phyloP scores from a whole-genome alignment of 2,329 filamentous ascomycete genomes.

The Chaetothyriales sp. region DNA sequence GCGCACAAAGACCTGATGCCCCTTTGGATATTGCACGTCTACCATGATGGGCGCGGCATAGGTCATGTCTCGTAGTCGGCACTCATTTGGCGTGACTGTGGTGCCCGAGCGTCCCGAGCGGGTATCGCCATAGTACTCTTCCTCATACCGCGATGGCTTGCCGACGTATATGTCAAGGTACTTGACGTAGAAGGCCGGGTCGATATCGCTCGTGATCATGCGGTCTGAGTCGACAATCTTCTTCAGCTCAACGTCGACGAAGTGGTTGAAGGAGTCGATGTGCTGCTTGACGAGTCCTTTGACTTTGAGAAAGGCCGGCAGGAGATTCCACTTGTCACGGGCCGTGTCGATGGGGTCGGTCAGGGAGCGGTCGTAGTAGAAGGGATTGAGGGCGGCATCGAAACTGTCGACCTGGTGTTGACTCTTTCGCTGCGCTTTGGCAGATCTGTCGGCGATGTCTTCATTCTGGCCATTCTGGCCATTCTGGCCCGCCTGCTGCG shows the following conservation, averaged over 20 bases:
- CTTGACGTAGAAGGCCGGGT: slow-evolving; percentile 84
- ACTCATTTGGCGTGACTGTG: slow-evolving; percentile 80
- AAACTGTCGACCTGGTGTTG: slow-evolving; percentile 29
- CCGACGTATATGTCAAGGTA: slow-evolving; percentile 74
- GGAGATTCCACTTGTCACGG: slow-evolving; percentile 84
- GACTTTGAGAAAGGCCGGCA: slow-evolving; percentile 95
- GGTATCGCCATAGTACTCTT: slow-evolving; percentile 47
- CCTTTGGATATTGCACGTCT: slow-evolving; percentile 78
- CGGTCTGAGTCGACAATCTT: slow-evolving; percentile 89
- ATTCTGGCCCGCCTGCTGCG: not conserved
- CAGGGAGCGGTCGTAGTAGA: slow-evolving; percentile 53
- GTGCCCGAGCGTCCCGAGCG: slow-evolving; percentile 29
- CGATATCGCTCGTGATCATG: slow-evolving; percentile 77
- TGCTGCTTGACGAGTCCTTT: slow-evolving; percentile 96
- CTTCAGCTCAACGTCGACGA: slow-evolving; percentile 90
- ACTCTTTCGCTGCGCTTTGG: slow-evolving; percentile 8
- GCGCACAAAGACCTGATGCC: slow-evolving; percentile 59
- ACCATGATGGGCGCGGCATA: slow-evolving; percentile 90
- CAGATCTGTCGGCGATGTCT: slow-evolving; percentile 4
- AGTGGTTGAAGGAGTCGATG: slow-evolving; percentile 98
- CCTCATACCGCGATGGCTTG: slow-evolving; percentile 62
- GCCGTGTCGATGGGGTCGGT: slow-evolving; percentile 57
- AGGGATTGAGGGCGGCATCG: slow-evolving; percentile 51
- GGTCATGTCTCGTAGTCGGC: slow-evolving; percentile 90
- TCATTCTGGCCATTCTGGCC: not conserved